These are phyloP conservation scores for Pythium scleroteichum DNA, from an alignment of 352 stramenopile species.

Conservation along the genomic window DNA sequence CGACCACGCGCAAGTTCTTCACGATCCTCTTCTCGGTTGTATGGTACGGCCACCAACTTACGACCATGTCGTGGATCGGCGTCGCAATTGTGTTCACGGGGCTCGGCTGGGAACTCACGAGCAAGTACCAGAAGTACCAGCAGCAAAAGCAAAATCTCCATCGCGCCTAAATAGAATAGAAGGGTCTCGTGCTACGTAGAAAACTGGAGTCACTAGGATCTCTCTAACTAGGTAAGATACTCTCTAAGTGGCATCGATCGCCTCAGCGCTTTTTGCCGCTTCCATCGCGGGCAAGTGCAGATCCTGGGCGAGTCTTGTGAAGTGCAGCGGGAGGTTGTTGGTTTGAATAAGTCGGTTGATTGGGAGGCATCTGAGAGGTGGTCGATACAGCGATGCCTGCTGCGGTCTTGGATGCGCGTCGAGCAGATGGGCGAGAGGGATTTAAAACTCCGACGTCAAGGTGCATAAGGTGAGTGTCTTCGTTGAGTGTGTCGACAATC, in stretches of 20 bases:
- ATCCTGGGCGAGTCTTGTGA: slow-evolving; percentile 41
- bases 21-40: slow-evolving; percentile 98
- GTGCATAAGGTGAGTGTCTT: slow-evolving; percentile 82
- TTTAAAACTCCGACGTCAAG: slow-evolving; percentile 64
- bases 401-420: slow-evolving; percentile 28
- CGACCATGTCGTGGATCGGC: slow-evolving; percentile 89
- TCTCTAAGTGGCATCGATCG: slow-evolving; percentile 20
- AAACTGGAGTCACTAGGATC: no score
- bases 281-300: slow-evolving; percentile 29
- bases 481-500: slow-evolving; percentile 81
- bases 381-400: slow-evolving; percentile 1
- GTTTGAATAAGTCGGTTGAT: slow-evolving; percentile 11
- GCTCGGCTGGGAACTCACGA: slow-evolving; percentile 80
- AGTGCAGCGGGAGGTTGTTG: slow-evolving; percentile 21
- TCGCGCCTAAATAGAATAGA: slow-evolving; percentile 28
- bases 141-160: slow-evolving; percentile 37
- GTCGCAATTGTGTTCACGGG: slow-evolving; percentile 92
- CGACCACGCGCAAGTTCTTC: slow-evolving; percentile 99
- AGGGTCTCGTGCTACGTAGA: neutral
- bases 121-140: slow-evolving; percentile 88
- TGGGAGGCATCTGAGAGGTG: neutral
- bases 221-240: neutral
- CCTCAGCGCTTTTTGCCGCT: slow-evolving; percentile 35
- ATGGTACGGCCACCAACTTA: slow-evolving; percentile 94
- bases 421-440: slow-evolving; percentile 32